These are phyloP conservation scores for Umbelopsis sp. DNA, from an alignment of 371 early-diverging fungal genomes.

Conservation along the genomic window DNA sequence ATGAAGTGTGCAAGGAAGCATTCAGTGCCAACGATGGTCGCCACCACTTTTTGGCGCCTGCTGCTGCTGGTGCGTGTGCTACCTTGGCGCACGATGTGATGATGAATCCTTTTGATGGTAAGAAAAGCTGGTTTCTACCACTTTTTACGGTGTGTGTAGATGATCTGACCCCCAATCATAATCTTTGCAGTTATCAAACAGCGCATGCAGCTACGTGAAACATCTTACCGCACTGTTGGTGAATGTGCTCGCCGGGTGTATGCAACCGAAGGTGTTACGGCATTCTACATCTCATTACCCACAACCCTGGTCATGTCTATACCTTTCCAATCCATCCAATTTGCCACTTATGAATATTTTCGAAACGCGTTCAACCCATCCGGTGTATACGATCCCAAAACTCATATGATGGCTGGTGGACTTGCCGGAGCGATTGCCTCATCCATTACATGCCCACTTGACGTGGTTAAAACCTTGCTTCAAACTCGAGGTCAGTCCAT, in stretches of 20 bases:
- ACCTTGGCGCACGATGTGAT: conserved; percentile 87
- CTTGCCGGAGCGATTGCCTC: conserved; percentile 91
- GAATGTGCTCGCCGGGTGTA: conserved; percentile 72
- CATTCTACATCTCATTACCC: conserved; percentile 93
- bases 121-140: conserved; percentile 8
- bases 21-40: conserved; percentile 63
- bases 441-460: conserved; percentile 90
- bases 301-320: conserved; percentile 91
- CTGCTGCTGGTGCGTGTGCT: conserved; percentile 88
- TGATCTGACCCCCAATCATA: background rate
- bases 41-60: conserved; percentile 68
- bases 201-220: conserved; percentile 88
- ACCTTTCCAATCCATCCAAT: conserved; percentile 93
- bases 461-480: conserved; percentile 91
- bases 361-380: conserved; percentile 76
- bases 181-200: conserved; percentile 82
- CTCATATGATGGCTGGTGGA: conserved; percentile 87
- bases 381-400: conserved; percentile 80
- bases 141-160: background rate
- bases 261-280: conserved; percentile 76
- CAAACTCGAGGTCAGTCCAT: conserved; percentile 84
- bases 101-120: conserved; percentile 96
- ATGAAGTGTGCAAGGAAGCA: conserved; percentile 85
- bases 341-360: conserved; percentile 87
- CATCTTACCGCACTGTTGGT: conserved; percentile 64